Percentiles rank a stretch among this genome's conserved stretches.
Evolutionary conservation across 129 eudicot species (phyloP).

Genomic region (Silybum marianum): DNA sequence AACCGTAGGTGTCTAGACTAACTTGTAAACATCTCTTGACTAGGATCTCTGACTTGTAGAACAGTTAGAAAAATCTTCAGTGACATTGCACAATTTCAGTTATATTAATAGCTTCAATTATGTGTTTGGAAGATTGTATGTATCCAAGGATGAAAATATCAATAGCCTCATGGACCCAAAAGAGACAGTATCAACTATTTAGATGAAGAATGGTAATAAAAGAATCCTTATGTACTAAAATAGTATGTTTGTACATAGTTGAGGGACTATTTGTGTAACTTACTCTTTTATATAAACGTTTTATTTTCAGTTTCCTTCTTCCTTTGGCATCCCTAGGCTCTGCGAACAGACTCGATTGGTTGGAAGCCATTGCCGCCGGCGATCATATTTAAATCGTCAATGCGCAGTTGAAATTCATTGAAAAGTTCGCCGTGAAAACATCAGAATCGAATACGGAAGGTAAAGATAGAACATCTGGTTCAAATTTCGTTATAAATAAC

Average conservation of each 20-base stretch:
- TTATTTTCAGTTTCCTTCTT: background rate
- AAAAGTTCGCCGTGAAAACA: background rate
- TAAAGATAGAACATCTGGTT: background rate
- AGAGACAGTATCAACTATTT: background rate
- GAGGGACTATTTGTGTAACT: conserved; percentile 20
- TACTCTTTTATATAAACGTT: background rate
- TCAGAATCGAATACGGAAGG: conserved; percentile 22
- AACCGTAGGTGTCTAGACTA: too few species aligned
- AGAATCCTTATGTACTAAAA: background rate
- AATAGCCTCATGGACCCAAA: too few species aligned
- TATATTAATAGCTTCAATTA: too few species aligned
- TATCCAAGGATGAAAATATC: background rate
- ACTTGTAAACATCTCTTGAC: too few species aligned
- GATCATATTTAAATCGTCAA: background rate
- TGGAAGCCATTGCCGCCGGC: background rate
- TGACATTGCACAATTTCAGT: too few species aligned
- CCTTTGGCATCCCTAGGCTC: conserved; percentile 12
- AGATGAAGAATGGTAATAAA: background rate
- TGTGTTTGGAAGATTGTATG: background rate
- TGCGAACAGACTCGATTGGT: conserved; percentile 5
- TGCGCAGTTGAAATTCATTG: background rate
- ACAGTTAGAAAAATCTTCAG: too few species aligned
- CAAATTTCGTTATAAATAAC: background rate
- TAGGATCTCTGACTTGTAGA: too few species aligned
- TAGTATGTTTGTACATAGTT: background rate